phyloP scores from a whole-genome alignment of 495 filamentous ascomycete species.

The Pyrenula massariospora region DNA sequence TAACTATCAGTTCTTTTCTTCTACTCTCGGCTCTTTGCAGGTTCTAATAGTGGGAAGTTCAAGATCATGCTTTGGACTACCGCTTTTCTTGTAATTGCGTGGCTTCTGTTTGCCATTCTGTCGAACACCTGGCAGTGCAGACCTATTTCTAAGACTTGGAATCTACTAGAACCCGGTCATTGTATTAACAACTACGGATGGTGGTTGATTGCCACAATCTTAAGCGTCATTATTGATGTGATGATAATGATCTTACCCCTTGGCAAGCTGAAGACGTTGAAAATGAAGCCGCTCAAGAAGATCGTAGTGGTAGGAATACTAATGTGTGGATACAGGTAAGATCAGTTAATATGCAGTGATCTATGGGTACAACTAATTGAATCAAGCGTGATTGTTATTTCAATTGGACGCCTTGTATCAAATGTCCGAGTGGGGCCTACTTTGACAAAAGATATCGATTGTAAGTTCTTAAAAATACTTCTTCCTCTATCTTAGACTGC shows the following conservation, averaged over 20 bases:
- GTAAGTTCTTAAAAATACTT: neutral
- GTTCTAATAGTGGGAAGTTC: neutral
- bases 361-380: neutral
- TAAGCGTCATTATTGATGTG: slow-evolving; percentile 34
- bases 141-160: slow-evolving; percentile 29
- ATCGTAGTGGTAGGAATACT: neutral
- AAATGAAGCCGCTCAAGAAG: slow-evolving; percentile 16
- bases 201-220: slow-evolving; percentile 32
- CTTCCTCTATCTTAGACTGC: neutral
- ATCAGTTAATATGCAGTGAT: neutral
- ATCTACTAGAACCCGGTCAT: slow-evolving; percentile 15
- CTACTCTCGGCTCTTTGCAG: neutral
- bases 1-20: neutral
- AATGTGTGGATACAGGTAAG: neutral
- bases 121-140: slow-evolving; percentile 32
- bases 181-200: slow-evolving; percentile 34
- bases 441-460: neutral
- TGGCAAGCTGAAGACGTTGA: slow-evolving; percentile 21
- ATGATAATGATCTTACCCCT: slow-evolving; percentile 30
- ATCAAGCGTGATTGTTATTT: neutral
- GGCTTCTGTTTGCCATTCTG: slow-evolving; percentile 29
- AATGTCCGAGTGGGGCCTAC: neutral
- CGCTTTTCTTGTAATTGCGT: slow-evolving; percentile 22
- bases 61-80: neutral
- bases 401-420: neutral